Evolutionary conservation across 169 alveolate species (phyloP).

Genomic region (Sarcocystis neurona): DNA sequence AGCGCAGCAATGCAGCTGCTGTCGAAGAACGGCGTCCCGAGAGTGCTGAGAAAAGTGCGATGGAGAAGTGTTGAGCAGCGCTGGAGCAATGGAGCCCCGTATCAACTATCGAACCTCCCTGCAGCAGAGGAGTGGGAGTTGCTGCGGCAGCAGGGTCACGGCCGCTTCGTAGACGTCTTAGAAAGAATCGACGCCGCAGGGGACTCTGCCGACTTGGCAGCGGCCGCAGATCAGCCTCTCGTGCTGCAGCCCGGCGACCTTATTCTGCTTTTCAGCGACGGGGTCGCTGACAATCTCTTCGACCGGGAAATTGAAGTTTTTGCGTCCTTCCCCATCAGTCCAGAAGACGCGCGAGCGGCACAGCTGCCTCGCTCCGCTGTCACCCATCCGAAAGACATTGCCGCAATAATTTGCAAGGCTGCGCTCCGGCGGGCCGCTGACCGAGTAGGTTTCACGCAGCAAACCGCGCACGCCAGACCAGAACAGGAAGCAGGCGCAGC

Average conservation of each 20-base stretch:
- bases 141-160: constrained; percentile 69
- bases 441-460: constrained; percentile 36
- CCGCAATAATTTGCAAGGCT: constrained; percentile 66
- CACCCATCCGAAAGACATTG: constrained; percentile 69
- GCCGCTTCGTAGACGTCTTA: constrained; percentile 69
- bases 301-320: constrained; percentile 74
- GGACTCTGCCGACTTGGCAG: constrained; percentile 73
- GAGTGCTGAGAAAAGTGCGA: constrained; percentile 67
- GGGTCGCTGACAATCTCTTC: constrained; percentile 74
- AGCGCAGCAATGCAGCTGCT: constrained; percentile 2
- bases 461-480: neutral
- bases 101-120: constrained; percentile 73
- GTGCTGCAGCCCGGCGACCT: constrained; percentile 75
- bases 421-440: constrained; percentile 70
- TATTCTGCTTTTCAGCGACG: constrained; percentile 72
- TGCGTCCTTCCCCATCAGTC: constrained; percentile 73
- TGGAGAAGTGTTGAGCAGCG: constrained; percentile 74
- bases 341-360: constrained; percentile 72
- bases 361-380: constrained; percentile 59
- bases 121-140: constrained; percentile 69
- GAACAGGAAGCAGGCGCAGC: neutral
- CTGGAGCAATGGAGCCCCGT: constrained; percentile 80
- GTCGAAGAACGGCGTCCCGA: constrained; percentile 53
- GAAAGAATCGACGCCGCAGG: constrained; percentile 73
- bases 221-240: constrained; percentile 69